Percentiles rank a stretch among this genome's conserved stretches.
Conservation (phyloP, 441 rosid genomes). For the Erodium trifolium region DNA sequence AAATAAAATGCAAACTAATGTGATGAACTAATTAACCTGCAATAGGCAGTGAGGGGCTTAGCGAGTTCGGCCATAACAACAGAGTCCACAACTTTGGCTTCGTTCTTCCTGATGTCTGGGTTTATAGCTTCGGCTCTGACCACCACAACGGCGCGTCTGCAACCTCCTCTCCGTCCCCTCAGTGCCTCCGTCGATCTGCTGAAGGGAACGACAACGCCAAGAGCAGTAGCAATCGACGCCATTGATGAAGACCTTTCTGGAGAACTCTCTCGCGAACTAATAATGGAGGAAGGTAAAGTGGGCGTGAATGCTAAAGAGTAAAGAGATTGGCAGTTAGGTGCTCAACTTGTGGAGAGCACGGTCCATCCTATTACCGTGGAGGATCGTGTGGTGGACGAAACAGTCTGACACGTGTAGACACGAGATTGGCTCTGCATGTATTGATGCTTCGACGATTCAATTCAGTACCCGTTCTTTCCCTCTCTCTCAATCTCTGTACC, state of each 20-base stretch:
- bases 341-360: too few species aligned
- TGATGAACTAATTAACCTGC: slow-evolving; percentile 42
- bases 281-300: too few species aligned
- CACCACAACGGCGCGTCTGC: slow-evolving; percentile 28
- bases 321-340: too few species aligned
- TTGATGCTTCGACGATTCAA: neutral
- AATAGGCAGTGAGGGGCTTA: slow-evolving; percentile 74
- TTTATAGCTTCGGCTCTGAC: slow-evolving; percentile 73
- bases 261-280: neutral
- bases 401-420: neutral
- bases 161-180: too few species aligned
- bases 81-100: slow-evolving; percentile 76
- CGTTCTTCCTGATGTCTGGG: slow-evolving; percentile 68
- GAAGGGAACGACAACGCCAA: slow-evolving; percentile 17
- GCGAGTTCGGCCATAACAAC: slow-evolving; percentile 63
- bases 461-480: neutral
- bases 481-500: neutral
- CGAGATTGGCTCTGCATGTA: neutral
- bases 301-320: too few species aligned
- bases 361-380: too few species aligned
- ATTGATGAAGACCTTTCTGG: slow-evolving; percentile 18
- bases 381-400: neutral
- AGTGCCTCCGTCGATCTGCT: too few species aligned
- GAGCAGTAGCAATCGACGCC: slow-evolving; percentile 31
- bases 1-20: neutral